A percentile compares a stretch with the other conserved stretches of the same genome.
Conservation (phyloP, 2,329 filamentous ascomycete species). For the Calonectria hawksworthii region DNA sequence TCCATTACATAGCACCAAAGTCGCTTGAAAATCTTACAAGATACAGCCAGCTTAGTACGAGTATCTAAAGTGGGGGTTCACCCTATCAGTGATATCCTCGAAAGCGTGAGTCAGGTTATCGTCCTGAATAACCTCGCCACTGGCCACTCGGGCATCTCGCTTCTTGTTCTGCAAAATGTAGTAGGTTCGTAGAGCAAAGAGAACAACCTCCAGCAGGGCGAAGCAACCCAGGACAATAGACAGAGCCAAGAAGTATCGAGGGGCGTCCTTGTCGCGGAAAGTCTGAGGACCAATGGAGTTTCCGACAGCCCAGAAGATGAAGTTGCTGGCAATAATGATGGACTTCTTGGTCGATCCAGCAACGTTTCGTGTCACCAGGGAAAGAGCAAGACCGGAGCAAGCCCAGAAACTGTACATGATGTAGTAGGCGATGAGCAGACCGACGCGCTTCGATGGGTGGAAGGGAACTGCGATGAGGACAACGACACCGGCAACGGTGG, state of each 20-base stretch:
- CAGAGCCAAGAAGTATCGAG: slow-evolving; percentile 16
- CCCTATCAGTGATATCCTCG: slow-evolving; percentile 19
- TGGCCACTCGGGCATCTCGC: slow-evolving; percentile 12
- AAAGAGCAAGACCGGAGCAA: slow-evolving; percentile 70
- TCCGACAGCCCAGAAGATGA: slow-evolving; percentile 20
- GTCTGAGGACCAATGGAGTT: slow-evolving; percentile 18
- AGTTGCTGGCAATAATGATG: slow-evolving; percentile 12
- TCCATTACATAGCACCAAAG: not conserved
- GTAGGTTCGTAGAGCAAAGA: not conserved
- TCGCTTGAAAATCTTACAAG: not conserved
- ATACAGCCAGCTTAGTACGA: not conserved
- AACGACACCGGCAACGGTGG: slow-evolving; percentile 78
- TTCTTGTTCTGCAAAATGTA: slow-evolving; percentile 13
- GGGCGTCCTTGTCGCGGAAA: slow-evolving; percentile 11
- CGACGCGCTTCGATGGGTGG: slow-evolving; percentile 69
- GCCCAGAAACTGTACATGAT: slow-evolving; percentile 84
- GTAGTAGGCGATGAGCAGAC: slow-evolving; percentile 80
- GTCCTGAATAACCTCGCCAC: slow-evolving; percentile 11
- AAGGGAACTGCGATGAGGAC: slow-evolving; percentile 79
- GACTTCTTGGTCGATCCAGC: slow-evolving; percentile 24
- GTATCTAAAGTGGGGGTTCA: slow-evolving; percentile 19
- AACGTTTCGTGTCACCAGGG: slow-evolving; percentile 37
- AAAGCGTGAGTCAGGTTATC: slow-evolving; percentile 13
- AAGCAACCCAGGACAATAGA: slow-evolving; percentile 7
- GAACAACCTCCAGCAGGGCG: not conserved